phyloP scores from a whole-genome alignment of 768 basidiomycete species.

The Suillus fuscotomentosus region DNA sequence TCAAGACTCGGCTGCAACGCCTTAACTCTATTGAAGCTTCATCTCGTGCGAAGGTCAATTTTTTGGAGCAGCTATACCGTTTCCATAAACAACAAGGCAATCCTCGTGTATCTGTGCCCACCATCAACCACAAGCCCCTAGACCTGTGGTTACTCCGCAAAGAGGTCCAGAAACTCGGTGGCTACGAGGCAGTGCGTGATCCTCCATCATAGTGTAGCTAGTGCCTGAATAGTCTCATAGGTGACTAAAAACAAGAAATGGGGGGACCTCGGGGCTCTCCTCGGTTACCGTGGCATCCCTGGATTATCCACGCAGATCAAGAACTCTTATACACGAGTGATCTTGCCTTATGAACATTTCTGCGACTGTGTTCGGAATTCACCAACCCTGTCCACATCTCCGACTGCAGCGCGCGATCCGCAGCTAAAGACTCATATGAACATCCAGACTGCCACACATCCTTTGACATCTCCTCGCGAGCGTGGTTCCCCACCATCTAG shows the following conservation, averaged over 20 bases:
- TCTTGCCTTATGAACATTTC: conserved; percentile 95
- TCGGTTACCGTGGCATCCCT: conserved; percentile 82
- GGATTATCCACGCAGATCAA: conserved; percentile 87
- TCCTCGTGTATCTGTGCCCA: conserved; percentile 86
- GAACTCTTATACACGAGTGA: conserved; percentile 85
- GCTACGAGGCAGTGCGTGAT: conserved; percentile 74
- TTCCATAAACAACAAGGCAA: conserved; percentile 97
- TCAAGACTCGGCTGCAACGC: conserved; percentile 92
- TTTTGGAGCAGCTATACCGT: conserved; percentile 93
- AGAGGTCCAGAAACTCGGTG: conserved; percentile 87
- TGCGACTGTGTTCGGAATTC: conserved; percentile 72
- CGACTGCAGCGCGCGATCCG: conserved; percentile 41
- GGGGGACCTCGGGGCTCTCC: conserved; percentile 77
- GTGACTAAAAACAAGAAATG: conserved; percentile 84
- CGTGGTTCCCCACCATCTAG: conserved; percentile 66
- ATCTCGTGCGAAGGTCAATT: conserved; percentile 94
- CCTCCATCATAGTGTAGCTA: conserved; percentile 15
- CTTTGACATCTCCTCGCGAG: conserved; percentile 39
- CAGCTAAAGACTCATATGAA: conserved; percentile 57
- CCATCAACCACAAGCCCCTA: conserved; percentile 88
- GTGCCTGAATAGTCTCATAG: conserved; percentile 41
- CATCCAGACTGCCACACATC: conserved; percentile 41
- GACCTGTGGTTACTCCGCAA: conserved; percentile 93
- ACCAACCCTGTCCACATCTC: conserved; percentile 42
- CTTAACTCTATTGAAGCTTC: conserved; percentile 97